phyloP scores from a whole-genome alignment of 768 basidiomycete genomes.

The Leccinum rimulosum region DNA sequence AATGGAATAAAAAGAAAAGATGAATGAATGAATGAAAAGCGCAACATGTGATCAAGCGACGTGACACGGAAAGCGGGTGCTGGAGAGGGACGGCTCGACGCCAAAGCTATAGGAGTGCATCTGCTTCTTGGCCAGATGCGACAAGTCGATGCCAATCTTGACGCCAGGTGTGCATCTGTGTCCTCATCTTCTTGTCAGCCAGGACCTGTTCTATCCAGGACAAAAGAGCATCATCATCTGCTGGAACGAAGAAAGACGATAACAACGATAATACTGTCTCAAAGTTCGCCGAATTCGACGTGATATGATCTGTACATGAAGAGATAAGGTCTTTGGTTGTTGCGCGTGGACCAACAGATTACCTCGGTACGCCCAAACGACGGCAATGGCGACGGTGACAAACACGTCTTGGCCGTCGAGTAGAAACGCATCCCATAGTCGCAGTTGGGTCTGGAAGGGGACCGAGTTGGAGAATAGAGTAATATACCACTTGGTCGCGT shows the following conservation, averaged over 20 bases:
- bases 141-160: constrained; percentile 76
- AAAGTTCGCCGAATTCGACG: constrained; percentile 75
- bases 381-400: constrained; percentile 78
- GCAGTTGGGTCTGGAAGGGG: constrained; percentile 90
- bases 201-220: constrained; percentile 72
- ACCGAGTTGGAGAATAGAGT: constrained; percentile 95
- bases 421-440: constrained; percentile 93
- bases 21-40: neutral
- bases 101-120: constrained; percentile 51
- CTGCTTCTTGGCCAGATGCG: constrained; percentile 55
- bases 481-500: constrained; percentile 99
- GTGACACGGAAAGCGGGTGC: constrained; percentile 1
- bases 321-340: constrained; percentile 4
- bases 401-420: constrained; percentile 90
- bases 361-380: constrained; percentile 93
- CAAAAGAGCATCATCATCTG: constrained; percentile 81
- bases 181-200: constrained; percentile 61
- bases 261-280: constrained; percentile 89
- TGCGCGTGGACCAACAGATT: constrained; percentile 22
- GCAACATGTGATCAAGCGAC: constrained; percentile 3
- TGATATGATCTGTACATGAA: constrained; percentile 67
- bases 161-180: constrained; percentile 74
- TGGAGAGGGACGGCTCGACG: neutral
- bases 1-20: constrained; percentile 18
- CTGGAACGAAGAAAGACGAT: constrained; percentile 93